Evolutionary conservation across 2,329 filamentous ascomycete species (phyloP), one percentile per base, ranked within the genome.

Genomic region (Fusarium lyarnte): DNA sequence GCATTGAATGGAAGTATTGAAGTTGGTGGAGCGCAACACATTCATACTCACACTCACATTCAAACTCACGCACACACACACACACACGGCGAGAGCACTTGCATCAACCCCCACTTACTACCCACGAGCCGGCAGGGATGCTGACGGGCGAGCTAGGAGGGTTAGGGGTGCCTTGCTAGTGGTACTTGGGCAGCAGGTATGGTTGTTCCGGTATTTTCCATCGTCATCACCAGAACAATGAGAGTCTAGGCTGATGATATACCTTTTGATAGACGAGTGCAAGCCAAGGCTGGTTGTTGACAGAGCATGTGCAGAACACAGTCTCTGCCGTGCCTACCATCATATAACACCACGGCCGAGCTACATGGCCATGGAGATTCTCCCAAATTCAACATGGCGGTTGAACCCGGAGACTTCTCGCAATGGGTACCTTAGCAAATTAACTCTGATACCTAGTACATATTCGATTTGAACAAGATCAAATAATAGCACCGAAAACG

Each of bases 81-180:
- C 23, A 31, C 31, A 36, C 49, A 52, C 11, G 16, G 17, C 33
- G 33, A 52, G 49, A 52, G 74, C 76, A 77, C 76, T 76, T 60
- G 76, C 76, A 77, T 77, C 67, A 68, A 75, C 76, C 76, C 76
- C 76, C 76, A 77, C 76, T 66, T 57, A 53, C 46, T 64, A 63
- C 49, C 76, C 75, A 77, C 67, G 73, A 74, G 70, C 61, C 23
- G 63, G 65, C 73, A 76, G 71, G 76, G 75, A 71, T 58, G 19
- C 52, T 58, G 64, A 58, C 60, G 63, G 72, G 65, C 69, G 38
- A 59, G 60, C 57, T 61, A 64, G 53, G 47, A 51, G 43, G 55
- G 58, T 27, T 41, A 47, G 47, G 45, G 43, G 45, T 45, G 39
- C 55, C 55, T 51, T 74, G 52, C 47, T 52, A 58, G 55, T 58